Base-by-base conservation (phyloP, 805 yeast species). In the Cyberlindnera xishuangbannaensis region DNA sequence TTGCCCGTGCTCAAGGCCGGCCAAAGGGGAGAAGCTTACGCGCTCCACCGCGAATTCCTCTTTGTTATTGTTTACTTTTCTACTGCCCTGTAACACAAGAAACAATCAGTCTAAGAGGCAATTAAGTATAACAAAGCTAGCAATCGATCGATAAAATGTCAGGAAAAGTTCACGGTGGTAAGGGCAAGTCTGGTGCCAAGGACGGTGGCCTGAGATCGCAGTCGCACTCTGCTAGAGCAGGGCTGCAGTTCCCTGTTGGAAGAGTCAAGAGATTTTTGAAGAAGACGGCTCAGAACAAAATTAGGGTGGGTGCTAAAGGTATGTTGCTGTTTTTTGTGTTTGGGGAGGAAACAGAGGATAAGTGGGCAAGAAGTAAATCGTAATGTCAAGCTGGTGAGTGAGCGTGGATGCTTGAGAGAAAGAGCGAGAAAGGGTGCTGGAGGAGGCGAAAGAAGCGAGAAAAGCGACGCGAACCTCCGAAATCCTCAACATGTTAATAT, bases 191-290 rank as follows among this genome's bases (percentile, higher is more conserved):
- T 17, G 85, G 95, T 21, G 84, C 84, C 58, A 82, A 80, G 60
- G 83, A 71, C 38, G 76, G 75, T 31, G 69, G 69, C 17, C 38
- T 61, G 34, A 69, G 74, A 43, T 72, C 90, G 15, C 88, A 83
- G 50, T 83, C 95, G 11, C 95, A 88, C 50, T 84, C 95, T 6
- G 95, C 95, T 8, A 79, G 94, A 61, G 96, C 96, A 18, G 96
- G 96, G 17, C 68, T 87, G 59, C 92, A 83, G 60, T 92, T 92
- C 68, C 99, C 99, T 31, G 97, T 94, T 24, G 99, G 99, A 40
- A 86, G 99, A 80, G 87, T 92, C 51, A 90, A 92, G 76, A 78
- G 98, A 69, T 90, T 87, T 60, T 71, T 92, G 62, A 90, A 88
- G 70, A 80, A 73, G 61, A 84, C 82, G 45, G 95, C 95, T 15